These are phyloP conservation scores for Lachancea meyersii DNA, from an alignment of 805 yeast genomes.

Conservation along the genomic window DNA sequence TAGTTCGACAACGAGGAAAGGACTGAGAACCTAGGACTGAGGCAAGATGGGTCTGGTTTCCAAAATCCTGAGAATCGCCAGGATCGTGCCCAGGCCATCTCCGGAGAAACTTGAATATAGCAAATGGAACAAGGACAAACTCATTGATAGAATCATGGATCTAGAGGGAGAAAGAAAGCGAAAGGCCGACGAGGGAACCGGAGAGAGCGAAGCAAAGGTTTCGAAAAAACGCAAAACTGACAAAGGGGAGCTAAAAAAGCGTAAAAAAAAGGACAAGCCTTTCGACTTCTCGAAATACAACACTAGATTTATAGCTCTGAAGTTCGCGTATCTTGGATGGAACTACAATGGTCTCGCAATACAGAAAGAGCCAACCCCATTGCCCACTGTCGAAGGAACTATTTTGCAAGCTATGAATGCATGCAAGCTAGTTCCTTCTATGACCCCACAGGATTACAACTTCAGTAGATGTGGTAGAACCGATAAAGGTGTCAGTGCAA, in stretches of 20 bases:
- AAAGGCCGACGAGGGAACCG: constrained; percentile 4
- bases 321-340: constrained; percentile 92
- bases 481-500: constrained; percentile 94
- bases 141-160: constrained; percentile 49
- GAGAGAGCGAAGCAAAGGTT: constrained; percentile 3
- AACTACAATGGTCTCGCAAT: constrained; percentile 83
- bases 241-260: constrained; percentile 12
- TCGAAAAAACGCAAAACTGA: constrained; percentile 7
- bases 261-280: constrained; percentile 34
- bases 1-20: not conserved
- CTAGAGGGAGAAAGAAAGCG: constrained; percentile 39
- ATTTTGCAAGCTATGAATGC: constrained; percentile 65
- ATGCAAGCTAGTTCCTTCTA: constrained; percentile 56
- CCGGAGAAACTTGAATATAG: constrained; percentile 37
- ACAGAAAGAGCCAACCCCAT: constrained; percentile 67
- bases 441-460: constrained; percentile 54
- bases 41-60: constrained; percentile 17
- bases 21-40: not conserved
- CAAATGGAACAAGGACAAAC: constrained; percentile 59
- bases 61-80: constrained; percentile 13
- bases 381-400: constrained; percentile 81
- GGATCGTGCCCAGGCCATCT: constrained; percentile 1
- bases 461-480: constrained; percentile 94
- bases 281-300: constrained; percentile 62
- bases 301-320: constrained; percentile 67